Base-by-base conservation (phyloP, 1,284 basidiomycete species). In the Kalmanozyma brasiliensis region DNA sequence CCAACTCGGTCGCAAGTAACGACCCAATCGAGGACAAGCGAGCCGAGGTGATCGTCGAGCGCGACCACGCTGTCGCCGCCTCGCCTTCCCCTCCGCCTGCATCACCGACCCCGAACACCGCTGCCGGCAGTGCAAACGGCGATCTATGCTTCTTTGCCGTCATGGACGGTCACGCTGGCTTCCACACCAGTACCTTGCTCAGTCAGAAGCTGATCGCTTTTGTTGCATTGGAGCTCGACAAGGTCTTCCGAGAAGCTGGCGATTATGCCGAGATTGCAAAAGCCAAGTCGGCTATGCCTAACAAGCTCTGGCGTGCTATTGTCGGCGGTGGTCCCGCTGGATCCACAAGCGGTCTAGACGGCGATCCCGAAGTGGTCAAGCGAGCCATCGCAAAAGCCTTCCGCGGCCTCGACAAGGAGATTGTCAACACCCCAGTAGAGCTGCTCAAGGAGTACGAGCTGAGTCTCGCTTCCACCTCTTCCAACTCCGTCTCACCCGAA, bases 111-210 rank as follows among this genome's bases (percentile, higher is more conserved):
- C 47, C 58, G 32, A 56, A 56, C 44, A 66, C 56, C 22, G 63
- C 52, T 33, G 33, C 41, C n/a, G 45, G 36, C 33, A 64, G 37
- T 23, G 59, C 65, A 6, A 74, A 71, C 33, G 75, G 75, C 9
- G 75, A 77, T 44, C 62, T 77, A 20, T 77, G 75, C 45, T 90
- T 95, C 82, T 93, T 92, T 75, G 86, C 91, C 1, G 89, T 96
- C 24, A 90, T 94, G 87, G 96, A 98, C 79, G 96, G 96, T 2
- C 96, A 98, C 81, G 86, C 88, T 1, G 96, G 93, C 1, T 86
- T 79, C 67, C 87, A 92, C 55, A 98, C 96, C 1, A 93, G 92
- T 5, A 87, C 88, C 56, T 85, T 97, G 26, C 88, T 99, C 29
- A 89, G 91, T 2, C 89, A 90, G 49, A 87, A 91, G 58, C 87